Evolutionary conservation across 1,139 yeast species (phyloP), one percentile per base, ranked within the genome.

Genomic region (Yamadazyma buinensis): DNA sequence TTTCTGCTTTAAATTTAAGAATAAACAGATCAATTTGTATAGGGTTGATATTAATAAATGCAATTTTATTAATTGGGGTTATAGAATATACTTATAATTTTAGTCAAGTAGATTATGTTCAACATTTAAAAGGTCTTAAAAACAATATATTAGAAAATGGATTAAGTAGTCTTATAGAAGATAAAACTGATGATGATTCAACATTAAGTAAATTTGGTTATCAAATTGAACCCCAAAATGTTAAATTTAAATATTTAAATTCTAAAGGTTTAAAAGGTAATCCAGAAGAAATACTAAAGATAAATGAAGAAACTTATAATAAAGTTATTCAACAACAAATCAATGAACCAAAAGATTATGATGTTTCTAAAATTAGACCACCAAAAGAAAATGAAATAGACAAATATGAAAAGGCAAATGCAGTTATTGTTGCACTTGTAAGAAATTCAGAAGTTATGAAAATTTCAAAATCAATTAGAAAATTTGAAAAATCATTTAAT

Each of bases 351-450:
- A 67, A 71, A 42, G 79, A 72, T 21, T 59, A 58, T 33, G 57
- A 64, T 39, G 49, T 67, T 10, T 54, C 53, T n/a, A 29, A 48
- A 1, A 51, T 66, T n/a, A 53, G 72, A 24, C 65, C 75, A 2
- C 70, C 71, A 7, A 11, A 21, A 7, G 43, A 51, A 2, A 47
- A 46, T 4, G 47, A 52, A 7, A 22, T 47, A 5, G 47, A 47
- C 3, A 39, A 38, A 2, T 78, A 75, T 42, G 46, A 61, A 21
- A 54, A 63, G 14, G 90, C 84, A 12, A 82, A 77, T 48, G 95
- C 95, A 2, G 83, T 95, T 0, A 69, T 86, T 30, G 54, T 84
- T 15, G 77, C 88, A 2, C 60, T 86, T 37, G 95, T 83, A 9
- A 62, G 88, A 37, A 84, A 84, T 51, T 49, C 69, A 5, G 95